Evolutionary conservation across 2,329 filamentous ascomycete species (phyloP), one percentile per base, ranked within the genome.

Genomic region (Hypomyces perniciosus): DNA sequence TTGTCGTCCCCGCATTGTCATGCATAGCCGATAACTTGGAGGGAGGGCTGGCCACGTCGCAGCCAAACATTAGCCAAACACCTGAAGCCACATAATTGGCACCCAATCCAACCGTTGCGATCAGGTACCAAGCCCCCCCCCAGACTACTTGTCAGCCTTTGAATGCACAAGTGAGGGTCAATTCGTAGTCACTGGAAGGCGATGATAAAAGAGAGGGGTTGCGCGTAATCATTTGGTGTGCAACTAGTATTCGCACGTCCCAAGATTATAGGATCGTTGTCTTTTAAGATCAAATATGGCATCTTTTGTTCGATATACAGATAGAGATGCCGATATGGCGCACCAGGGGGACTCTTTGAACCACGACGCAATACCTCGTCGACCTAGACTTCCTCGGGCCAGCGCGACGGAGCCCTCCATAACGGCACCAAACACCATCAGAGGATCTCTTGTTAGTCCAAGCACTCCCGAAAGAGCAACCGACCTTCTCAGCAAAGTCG

Each of bases 381-480:
- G 79, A 53, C 80, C 80, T 34, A 73, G 74, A 46, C 70, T 83
- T 39, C 68, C 81, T 40, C 72, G 80, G 52, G 76, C 79, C 29
- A 73, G 72, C 48, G 76, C 75, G 31, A 83, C 79, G 8, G 79
- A 79, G 54, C 79, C 80, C 4, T 80, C 78, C 29, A 75, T 83
- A 56, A 81, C 77, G 9, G 72, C 76, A 4, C 78, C 77, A 31
- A 79, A 76, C 56, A 74, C 74, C 33, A 77, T 74, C 54, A 69
- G 74, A 48, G 74, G 75, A 50, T 71, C 79, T 37, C 65, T 81
- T 41, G 73, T 75, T 10, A 74, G 67, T 46, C 69, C 76, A 2
- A 72, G 75, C 54, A 71, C 73, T 8, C 71, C 70, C 29, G 74
- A 76, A 27, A 69, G 75, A 54, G 80, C 79, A 13, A 72, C 79